Conservation (phyloP, 495 filamentous ascomycete genomes). For the Apodospora peruviana region DNA sequence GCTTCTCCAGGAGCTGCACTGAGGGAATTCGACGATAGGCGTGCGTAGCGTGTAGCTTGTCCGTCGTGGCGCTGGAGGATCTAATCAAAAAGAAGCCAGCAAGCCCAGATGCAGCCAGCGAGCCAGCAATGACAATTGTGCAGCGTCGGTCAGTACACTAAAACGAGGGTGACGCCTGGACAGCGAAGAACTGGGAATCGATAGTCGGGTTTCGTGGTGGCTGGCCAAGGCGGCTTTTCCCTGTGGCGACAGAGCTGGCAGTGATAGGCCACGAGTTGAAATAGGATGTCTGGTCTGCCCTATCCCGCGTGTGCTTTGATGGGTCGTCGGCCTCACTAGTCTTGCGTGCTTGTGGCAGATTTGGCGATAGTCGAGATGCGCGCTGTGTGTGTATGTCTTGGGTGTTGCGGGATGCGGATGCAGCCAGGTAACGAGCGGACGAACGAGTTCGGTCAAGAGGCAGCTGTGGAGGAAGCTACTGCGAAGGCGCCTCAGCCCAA, state of each 20-base stretch:
- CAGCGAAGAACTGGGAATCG: neutral
- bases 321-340: neutral
- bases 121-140: neutral
- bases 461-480: too few species aligned
- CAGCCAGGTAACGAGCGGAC: neutral
- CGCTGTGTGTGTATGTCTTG: neutral
- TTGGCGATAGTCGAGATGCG: slow-evolving; percentile 1
- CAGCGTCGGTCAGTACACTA: neutral
- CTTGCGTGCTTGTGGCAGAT: neutral
- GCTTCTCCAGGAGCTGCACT: neutral
- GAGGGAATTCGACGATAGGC: neutral
- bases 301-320: neutral
- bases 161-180: slow-evolving; percentile 1
- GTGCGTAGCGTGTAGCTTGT: neutral
- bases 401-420: neutral
- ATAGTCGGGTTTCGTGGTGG: neutral
- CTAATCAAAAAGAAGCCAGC: neutral
- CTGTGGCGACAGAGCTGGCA: neutral
- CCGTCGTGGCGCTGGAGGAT: neutral
- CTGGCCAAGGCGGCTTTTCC: neutral
- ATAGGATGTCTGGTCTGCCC: neutral
- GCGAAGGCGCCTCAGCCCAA: too few species aligned
- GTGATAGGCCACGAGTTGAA: slow-evolving; percentile 1
- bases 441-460: neutral
- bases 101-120: neutral